Evolutionary conservation across 352 stramenopile species (phyloP).

Genomic region (Phytophthora palmivora): DNA sequence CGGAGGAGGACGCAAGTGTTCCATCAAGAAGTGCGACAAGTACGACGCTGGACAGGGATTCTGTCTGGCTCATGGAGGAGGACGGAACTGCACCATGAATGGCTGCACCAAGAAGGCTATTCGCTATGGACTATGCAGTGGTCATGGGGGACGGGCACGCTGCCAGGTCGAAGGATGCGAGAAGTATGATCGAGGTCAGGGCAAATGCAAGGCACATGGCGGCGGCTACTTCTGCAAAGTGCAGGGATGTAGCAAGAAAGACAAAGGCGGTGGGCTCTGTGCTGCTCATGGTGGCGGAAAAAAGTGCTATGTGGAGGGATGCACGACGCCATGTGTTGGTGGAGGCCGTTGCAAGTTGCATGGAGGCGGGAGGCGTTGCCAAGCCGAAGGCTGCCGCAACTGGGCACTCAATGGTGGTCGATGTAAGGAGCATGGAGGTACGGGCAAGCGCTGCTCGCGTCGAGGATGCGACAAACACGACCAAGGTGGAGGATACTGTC

Average conservation of each 20-base stretch:
- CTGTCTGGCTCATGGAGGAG: conserved; percentile 78
- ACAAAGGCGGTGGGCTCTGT: conserved; percentile 85
- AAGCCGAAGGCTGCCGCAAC: conserved; percentile 50
- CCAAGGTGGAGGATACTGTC: conserved; percentile 78
- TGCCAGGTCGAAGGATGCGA: conserved; percentile 80
- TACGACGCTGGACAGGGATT: conserved; percentile 72
- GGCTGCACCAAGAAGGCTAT: conserved; percentile 81
- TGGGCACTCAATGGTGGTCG: conserved; percentile 75
- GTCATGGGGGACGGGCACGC: conserved; percentile 72
- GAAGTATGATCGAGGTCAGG: conserved; percentile 80
- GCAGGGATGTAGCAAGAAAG: conserved; percentile 81
- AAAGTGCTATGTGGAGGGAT: conserved; percentile 80
- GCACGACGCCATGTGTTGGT: conserved; percentile 71
- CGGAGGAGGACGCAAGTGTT: conserved; percentile 74
- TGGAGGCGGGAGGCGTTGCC: conserved; percentile 66
- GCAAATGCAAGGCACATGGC: conserved; percentile 85
- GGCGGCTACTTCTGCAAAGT: conserved; percentile 84
- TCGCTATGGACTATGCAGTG: conserved; percentile 78
- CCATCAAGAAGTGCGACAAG: conserved; percentile 75
- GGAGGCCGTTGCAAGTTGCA: conserved; percentile 76
- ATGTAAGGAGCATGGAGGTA: conserved; percentile 82
- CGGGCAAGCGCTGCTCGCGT: conserved; percentile 69
- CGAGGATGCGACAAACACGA: conserved; percentile 81
- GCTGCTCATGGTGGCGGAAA: conserved; percentile 82
- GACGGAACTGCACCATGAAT: conserved; percentile 59